Evolutionary conservation across 768 basidiomycete species (phyloP), one percentile per base, ranked within the genome.

Genomic region (Calvatia gigantea): DNA sequence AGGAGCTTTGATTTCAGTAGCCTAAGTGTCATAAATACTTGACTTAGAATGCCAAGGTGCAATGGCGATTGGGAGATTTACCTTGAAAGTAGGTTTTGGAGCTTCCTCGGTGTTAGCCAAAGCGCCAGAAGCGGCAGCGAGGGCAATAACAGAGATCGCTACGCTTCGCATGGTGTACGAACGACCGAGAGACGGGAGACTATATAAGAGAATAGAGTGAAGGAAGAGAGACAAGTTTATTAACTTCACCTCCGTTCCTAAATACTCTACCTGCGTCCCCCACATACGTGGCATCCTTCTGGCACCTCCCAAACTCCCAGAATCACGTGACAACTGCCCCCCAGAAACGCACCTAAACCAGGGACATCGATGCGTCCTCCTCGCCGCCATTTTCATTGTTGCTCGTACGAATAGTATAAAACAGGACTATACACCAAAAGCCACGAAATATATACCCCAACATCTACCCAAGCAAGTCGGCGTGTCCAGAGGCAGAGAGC

Each of bases 401-500:
- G n/a, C 29, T 43, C 23, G 14, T 42, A 53, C 31, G 25, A 55
- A 51, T 38, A 60, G 39, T 27, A 56, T 50, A 54, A 35, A 46
- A 45, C 41, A 47, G 50, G 55, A 42, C 5, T 42, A 44, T 51
- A 60, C 57, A 51, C 54, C 25, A 46, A 47, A 58, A 54, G 49
- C 32, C 59, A 58, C 53, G 56, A 58, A 57, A 61, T 59, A 60
- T 37, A 28, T 54, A 50, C 39, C 41, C 49, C 54, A 39, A 31
- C 37, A 42, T 54, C 61, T 66, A 73, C 47, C 93, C 90, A 51
- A 97, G 78, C 60, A 97, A 72, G 71, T 98, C 94, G 29, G 89
- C 93, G 72, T 97, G 94, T n/a, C 94, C 95, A 42, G 93, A 94
- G 17, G 95, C 94, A 54, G 94, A 94, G 59, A 98, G 75, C 7